Base-by-base conservation (phyloP, 164 flowering plant species). In the Houttuynia cordata region DNA sequence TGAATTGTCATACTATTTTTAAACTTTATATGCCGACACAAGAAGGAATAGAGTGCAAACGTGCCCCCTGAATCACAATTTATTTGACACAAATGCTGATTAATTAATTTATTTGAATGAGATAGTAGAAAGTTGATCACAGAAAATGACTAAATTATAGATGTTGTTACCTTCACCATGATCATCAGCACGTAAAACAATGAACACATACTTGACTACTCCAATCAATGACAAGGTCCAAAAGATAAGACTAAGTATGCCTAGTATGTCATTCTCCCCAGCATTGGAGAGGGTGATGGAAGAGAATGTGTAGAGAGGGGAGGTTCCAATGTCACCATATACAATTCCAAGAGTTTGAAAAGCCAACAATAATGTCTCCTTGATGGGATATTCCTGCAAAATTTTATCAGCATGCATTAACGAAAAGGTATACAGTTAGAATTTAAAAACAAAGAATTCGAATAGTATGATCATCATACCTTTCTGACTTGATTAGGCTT, bases 291-390 rank as follows among this genome's bases (percentile, higher is more conserved):
- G 40, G 23, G 21, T 47, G 4, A 65, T 24, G 20, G 72, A 59
- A 23, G 72, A 62, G 57, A 68, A 69, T 12, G 62, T 67, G n/a
- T 69, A 69, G 23, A 73, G 65, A 8, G 68, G 71, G 13, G 76
- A 73, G 15, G 76, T 69, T 22, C 70, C 76, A 30, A 73, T 51
- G 25, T 73, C 73, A 37, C 70, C 76, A 53, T 73, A 69, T 13
- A 69, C 70, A 0, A 68, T 70, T 39, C 72, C 75, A 17, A 59
- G 70, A 12, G 76, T 65, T 60, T 73, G 76, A 42, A 58, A 73
- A 5, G 76, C 70, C 59, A 68, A 45, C 37, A 67, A 0, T 19
- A 64, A 5, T 4, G 63, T 64, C 30, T 68, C 63, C 65, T 23
- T 24, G 21, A 57, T 8, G n/a, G 68, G 40, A 57, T 63, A 64